Evolutionary conservation across 352 stramenopile species (phyloP).

Genomic region (Pythium pyrilobum): DNA sequence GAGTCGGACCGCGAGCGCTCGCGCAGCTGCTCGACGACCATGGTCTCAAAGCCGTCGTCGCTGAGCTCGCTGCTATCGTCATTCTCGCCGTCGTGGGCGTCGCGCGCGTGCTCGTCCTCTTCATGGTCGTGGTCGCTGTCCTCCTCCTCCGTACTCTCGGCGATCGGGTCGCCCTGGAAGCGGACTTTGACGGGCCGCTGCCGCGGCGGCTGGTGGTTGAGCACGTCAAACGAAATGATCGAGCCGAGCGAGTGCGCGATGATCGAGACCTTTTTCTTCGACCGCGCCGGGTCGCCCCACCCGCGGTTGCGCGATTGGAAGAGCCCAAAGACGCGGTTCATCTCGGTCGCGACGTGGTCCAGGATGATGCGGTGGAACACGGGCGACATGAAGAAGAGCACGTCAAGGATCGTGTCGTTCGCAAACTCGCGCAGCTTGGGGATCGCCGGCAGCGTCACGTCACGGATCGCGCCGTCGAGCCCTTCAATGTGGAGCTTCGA

Average conservation of each 20-base stretch:
- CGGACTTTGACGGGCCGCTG: conserved; percentile 19
- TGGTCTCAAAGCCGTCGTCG: conserved; percentile 15
- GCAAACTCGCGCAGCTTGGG: conserved; percentile 89
- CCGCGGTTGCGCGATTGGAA: conserved; percentile 63
- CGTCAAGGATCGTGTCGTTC: conserved; percentile 91
- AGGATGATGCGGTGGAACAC: conserved; percentile 91
- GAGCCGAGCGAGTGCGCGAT: conserved; percentile 85
- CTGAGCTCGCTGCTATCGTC: conserved; percentile 9
- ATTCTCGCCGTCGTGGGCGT: conserved; percentile 8
- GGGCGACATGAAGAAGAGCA: conserved; percentile 92
- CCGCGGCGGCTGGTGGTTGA: conserved; percentile 60
- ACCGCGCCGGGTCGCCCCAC: conserved; percentile 24
- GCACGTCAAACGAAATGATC: conserved; percentile 92
- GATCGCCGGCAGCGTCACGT: conserved; percentile 82
- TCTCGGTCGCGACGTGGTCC: conserved; percentile 87
- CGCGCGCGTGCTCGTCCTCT: conserved; percentile 29
- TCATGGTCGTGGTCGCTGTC: conserved; percentile 8
- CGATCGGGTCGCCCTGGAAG: conserved; percentile 15
- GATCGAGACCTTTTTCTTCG: conserved; percentile 81
- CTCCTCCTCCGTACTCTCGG: conserved; percentile 14
- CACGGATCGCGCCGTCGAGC: conserved; percentile 59
- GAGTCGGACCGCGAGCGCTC: conserved; percentile 23
- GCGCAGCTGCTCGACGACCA: conserved; percentile 12
- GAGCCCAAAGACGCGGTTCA: conserved; percentile 84
- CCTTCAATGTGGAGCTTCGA: conserved; percentile 81